phyloP scores from a whole-genome alignment of 2,329 filamentous ascomycete species.

The Diplodia sapinea region DNA sequence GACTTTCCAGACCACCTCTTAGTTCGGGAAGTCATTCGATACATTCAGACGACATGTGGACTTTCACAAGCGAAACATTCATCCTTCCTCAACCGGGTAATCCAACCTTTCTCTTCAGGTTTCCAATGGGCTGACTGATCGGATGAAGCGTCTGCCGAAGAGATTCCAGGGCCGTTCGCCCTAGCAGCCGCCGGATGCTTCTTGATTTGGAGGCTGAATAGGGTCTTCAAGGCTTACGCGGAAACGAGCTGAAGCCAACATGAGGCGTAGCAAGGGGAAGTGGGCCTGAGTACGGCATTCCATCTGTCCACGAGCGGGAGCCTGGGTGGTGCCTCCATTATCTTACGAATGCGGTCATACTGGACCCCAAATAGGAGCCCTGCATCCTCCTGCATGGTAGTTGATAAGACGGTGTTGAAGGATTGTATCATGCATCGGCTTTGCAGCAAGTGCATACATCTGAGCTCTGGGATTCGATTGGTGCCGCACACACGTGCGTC shows the following conservation, averaged over 20 bases:
- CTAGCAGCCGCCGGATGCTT: constrained; percentile 13
- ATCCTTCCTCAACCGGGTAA: neutral
- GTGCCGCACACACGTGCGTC: neutral
- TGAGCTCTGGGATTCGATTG: neutral
- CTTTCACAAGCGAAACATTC: neutral
- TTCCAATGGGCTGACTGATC: neutral
- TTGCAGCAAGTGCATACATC: neutral
- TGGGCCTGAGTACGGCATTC: neutral
- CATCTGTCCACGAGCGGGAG: neutral
- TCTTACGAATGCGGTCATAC: neutral
- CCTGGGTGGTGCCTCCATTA: neutral
- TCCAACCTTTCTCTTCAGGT: neutral
- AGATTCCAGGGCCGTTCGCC: neutral
- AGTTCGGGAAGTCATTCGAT: neutral
- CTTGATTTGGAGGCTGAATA: constrained; percentile 17
- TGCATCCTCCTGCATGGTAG: neutral
- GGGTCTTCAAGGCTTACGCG: constrained; percentile 9
- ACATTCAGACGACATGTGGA: neutral
- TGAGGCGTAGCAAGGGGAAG: neutral
- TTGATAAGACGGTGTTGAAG: neutral
- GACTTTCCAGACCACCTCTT: neutral
- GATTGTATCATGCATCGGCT: neutral
- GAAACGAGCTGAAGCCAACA: neutral
- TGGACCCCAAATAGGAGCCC: neutral
- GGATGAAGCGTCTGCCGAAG: neutral